A percentile compares a stretch with the other conserved stretches of the same genome.
phyloP scores from a whole-genome alignment of 2,329 filamentous ascomycete genomes.

The Penicillium sp. region DNA sequence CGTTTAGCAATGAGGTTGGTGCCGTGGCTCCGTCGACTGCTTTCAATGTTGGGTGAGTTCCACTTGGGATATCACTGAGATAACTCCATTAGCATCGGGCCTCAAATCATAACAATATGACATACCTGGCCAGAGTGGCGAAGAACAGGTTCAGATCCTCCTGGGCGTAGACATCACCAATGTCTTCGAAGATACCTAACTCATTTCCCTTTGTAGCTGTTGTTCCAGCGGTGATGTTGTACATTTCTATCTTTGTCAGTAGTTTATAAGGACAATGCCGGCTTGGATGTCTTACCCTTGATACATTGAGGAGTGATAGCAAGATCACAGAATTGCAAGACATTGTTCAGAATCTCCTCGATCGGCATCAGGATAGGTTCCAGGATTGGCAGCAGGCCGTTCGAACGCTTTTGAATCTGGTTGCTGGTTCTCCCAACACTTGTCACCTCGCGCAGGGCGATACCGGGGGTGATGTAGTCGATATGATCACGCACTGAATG shows the following conservation, averaged over 20 bases:
- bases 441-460: constrained; percentile 34
- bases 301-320: constrained; percentile 46
- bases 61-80: constrained; percentile 36
- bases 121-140: constrained; percentile 32
- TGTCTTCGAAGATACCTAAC: constrained; percentile 47
- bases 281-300: constrained; percentile 16
- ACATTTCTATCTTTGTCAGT: constrained; percentile 29
- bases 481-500: constrained; percentile 29
- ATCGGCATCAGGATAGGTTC: constrained; percentile 26
- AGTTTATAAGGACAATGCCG: too few species aligned
- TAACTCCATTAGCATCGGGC: neutral
- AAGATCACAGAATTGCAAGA: constrained; percentile 27
- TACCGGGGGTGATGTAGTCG: constrained; percentile 36
- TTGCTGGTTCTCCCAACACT: constrained; percentile 9
- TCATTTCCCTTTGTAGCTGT: constrained; percentile 45
- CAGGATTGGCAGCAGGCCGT: constrained; percentile 25
- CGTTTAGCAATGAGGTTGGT: constrained; percentile 27
- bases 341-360: constrained; percentile 16
- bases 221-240: constrained; percentile 44
- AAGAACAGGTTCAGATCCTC: constrained; percentile 48
- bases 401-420: constrained; percentile 22
- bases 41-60: constrained; percentile 42
- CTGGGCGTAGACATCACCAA: constrained; percentile 48
- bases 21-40: constrained; percentile 43
- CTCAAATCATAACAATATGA: neutral